Evolutionary conservation across 2,329 filamentous ascomycete species (phyloP), one percentile per base, ranked within the genome.

Genomic region (Ophiostoma australiae): DNA sequence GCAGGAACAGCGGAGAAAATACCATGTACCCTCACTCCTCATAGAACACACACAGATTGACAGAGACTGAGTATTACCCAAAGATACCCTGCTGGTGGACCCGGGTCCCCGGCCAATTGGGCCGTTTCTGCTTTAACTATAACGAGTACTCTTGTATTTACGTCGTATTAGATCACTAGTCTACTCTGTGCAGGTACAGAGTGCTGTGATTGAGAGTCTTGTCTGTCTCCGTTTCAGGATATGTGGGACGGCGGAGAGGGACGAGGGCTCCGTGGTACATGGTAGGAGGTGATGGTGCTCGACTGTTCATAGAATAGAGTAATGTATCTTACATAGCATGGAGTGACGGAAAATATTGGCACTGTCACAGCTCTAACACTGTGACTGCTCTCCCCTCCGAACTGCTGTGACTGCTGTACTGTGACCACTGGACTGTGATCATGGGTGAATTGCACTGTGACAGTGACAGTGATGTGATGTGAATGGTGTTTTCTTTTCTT

Each of bases 1-100:
- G 71, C 69, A 72, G 71, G 71, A 72, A 72, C 71, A 55, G 69
- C 55, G 69, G 69, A 23, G 69, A 67, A 68, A 44, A 58, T 52
- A 71, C 65, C 39, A 15, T 11, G 7, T 33, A 37, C 63, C 4
- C 33, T 27, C 31, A 27, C 39, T 41, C 20, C 27, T 20, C 4
- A 20, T 44, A n/a, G 1, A n/a, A 17, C 31, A 35, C 20, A 39
- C 17, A 48, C 44, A 20, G 44, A 48, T 17, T 17, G 41, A 44
- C 41, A 44, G 41, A 44, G 41, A 44, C 41, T 15, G 37, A 39
- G 37, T 1, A 1, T 1, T 39, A 10, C 63, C 39, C 33, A 35
- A 10, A 66, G 61, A 65, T n/a, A 39, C 33, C 63, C 63, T 39
- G 63, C 20, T 39, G 35, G 35, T 39, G 63, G 63, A 65, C 61